These are phyloP conservation scores for Cytospora piceicola DNA, from an alignment of 2,329 filamentous ascomycete species.

Conservation along the genomic window DNA sequence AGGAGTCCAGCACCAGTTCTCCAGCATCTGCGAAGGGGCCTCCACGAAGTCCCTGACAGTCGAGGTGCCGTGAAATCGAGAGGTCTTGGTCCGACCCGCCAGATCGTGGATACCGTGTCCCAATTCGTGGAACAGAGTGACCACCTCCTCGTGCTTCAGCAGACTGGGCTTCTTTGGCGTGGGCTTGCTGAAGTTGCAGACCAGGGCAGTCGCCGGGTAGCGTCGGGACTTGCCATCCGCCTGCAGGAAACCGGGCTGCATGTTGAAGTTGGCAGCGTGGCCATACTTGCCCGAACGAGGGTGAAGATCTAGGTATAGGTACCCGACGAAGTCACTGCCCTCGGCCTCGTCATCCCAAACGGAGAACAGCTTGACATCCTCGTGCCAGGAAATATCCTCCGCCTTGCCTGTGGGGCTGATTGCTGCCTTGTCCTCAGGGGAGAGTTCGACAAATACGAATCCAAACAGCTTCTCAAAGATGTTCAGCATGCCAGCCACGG, in stretches of 20 bases:
- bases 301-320: slow-evolving; percentile 81
- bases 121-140: slow-evolving; percentile 80
- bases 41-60: slow-evolving; percentile 73
- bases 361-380: slow-evolving; percentile 80
- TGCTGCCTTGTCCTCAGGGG: slow-evolving; percentile 64
- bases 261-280: slow-evolving; percentile 82
- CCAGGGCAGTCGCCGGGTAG: slow-evolving; percentile 78
- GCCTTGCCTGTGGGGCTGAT: slow-evolving; percentile 70
- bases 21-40: slow-evolving; percentile 73
- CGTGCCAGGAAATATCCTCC: slow-evolving; percentile 78
- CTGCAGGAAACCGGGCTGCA: slow-evolving; percentile 72
- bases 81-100: slow-evolving; percentile 63
- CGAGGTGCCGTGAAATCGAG: slow-evolving; percentile 69
- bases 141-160: slow-evolving; percentile 81
- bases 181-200: slow-evolving; percentile 86
- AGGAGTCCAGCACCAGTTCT: slow-evolving; percentile 77
- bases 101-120: slow-evolving; percentile 74
- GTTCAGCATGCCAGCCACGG: slow-evolving; percentile 76
- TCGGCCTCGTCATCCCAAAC: slow-evolving; percentile 79
- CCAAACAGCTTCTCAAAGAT: slow-evolving; percentile 86
- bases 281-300: slow-evolving; percentile 82
- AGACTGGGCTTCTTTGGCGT: slow-evolving; percentile 75
- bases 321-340: slow-evolving; percentile 75
- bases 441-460: slow-evolving; percentile 75
- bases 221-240: slow-evolving; percentile 67